phyloP scores from a whole-genome alignment of 176 grass and related monocot species.

The Aegilops longissima region DNA sequence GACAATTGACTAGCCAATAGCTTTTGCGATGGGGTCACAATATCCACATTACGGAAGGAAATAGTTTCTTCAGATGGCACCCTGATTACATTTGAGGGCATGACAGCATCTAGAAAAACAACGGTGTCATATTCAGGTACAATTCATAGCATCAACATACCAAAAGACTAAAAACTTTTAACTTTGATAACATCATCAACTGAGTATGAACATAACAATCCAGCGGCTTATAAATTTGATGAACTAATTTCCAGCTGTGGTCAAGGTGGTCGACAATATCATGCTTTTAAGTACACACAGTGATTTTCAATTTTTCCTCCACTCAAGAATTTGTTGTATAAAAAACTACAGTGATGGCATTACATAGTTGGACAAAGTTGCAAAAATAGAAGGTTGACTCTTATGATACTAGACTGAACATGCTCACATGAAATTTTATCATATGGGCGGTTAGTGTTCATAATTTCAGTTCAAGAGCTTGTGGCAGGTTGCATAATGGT shows the following conservation, averaged over 20 bases:
- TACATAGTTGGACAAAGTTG: neutral
- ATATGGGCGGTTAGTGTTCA: neutral
- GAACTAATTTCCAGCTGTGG: slow-evolving; percentile 1
- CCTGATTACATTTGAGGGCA: slow-evolving; percentile 45
- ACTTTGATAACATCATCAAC: slow-evolving; percentile 2
- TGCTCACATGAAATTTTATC: neutral
- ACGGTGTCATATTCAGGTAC: neutral
- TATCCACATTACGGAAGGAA: slow-evolving; percentile 81
- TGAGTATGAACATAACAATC: slow-evolving; percentile 1
- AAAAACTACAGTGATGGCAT: neutral
- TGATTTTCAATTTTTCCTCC: neutral
- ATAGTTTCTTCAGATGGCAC: slow-evolving; percentile 52
- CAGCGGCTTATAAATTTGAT: slow-evolving; percentile 4
- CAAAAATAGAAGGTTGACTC: neutral
- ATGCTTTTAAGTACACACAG: too few species aligned
- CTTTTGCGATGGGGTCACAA: slow-evolving; percentile 87
- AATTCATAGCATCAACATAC: slow-evolving; percentile 19
- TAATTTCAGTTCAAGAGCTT: slow-evolving; percentile 14
- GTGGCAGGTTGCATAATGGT: neutral
- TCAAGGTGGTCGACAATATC: neutral
- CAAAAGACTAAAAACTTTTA: neutral
- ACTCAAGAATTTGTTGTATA: neutral
- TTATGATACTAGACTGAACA: neutral
- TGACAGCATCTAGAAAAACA: slow-evolving; percentile 51
- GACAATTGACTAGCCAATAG: slow-evolving; percentile 77